Evolutionary conservation across 1,139 yeast genomes (phyloP), one percentile per base, ranked within the genome.

Genomic region (Geotrichum klebahnii): DNA sequence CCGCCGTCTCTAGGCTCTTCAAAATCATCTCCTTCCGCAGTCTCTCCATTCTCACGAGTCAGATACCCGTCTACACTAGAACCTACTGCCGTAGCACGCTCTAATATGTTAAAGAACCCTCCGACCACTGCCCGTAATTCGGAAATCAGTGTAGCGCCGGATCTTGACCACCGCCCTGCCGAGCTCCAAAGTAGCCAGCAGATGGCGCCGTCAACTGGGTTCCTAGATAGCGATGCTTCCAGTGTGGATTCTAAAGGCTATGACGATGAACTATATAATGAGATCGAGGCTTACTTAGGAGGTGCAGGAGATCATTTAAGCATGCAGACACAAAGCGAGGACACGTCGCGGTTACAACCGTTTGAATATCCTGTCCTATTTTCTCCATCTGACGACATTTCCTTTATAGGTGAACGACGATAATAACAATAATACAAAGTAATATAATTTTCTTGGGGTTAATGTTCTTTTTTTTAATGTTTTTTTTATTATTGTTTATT

Each of bases 331-430:
- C n/a, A n/a, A n/a, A n/a, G n/a, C n/a, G 46, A 43, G 9, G 44
- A 29, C 22, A 43, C 39, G 24, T 19, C 32, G 23, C 38, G 46
- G 14, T 19, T 43, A 26, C 37, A 29, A 9, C 36, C 43, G 36
- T 46, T 46, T 40, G 50, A 46, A 17, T 46, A 46, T 22, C 50
- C 50, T 5, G 50, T 46, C 16, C 23, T 46, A 3, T 46, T 41
- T 29, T 40, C 35, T 9, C 41, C 45, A 6, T 22, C 34, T 10
- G 50, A 46, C 23, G 50, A 46, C 23, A 46, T 46, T 35, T 41
- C 50, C 1, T 40, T 41, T 41, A 46, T 46, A 4, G 29, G 29
- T 22, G 22, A 23, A 8, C 20, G 38, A n/a, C n/a, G n/a, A n/a
- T n/a, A n/a, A n/a, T n/a, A n/a, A n/a, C n/a, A n/a, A n/a, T n/a